Base-by-base conservation (phyloP, 2,329 filamentous ascomycete genomes). In the Uncinocarpus reesii region DNA sequence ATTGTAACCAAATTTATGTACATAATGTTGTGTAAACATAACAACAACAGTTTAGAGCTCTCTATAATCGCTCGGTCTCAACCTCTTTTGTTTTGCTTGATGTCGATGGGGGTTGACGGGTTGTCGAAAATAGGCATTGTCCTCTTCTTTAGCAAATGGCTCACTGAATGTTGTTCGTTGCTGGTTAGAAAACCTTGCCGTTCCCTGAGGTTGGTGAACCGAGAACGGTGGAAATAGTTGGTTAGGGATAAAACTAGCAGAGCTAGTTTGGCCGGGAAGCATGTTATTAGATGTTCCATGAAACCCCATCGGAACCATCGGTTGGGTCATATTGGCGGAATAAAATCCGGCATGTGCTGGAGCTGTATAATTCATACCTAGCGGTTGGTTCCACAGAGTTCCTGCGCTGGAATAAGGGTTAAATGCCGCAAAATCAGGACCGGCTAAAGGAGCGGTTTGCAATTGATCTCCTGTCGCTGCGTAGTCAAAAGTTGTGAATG, bases 91-190 rank as follows among this genome's bases (percentile, higher is more conserved):
- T 58, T 84, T 79, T 60, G 88, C 86, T 65, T 89, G 83, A 62
- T 92, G 86, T 43, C 92, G 80, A 62, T 95, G 86, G 2, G 89
- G 90, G 62, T 98, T 98, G 53, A 96, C 86, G 0, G 92, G 92
- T 65, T 95, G 90, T 50, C 92, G 79, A 65, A 96, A 93, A 68
- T 98, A 98, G 5, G 92, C 86, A 52, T 88, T 86, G 50, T 94
- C 88, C 48, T 93, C 86, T 54, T 80, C 79, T 50, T 76, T 81
- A 1, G 76, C 75, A 51, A 73, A 69, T 10, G 74, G 72, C 15
- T 73, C 71, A 28, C 70, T 70, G 57, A 77, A 75, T 29, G 69
- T 62, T 20, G 71, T 75, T 47, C 73, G 68, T 58, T 80, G 77
- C 58, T 81, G 78, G 55, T 80, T 80, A 10, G 74, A 69, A 52